phyloP scores from a whole-genome alignment of 371 early-diverging fungal genomes.

The Cokeromyces recurvatus region DNA sequence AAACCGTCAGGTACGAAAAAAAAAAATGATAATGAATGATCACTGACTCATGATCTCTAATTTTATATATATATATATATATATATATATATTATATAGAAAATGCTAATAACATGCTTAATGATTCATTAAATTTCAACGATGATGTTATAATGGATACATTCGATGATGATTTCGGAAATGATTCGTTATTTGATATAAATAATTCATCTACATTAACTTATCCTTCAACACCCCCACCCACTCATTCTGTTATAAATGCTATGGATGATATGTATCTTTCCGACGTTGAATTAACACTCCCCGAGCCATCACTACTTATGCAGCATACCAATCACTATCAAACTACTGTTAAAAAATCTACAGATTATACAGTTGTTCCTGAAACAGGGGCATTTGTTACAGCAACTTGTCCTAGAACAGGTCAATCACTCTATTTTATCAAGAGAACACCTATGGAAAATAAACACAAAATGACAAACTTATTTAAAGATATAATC shows the following conservation, averaged over 20 bases:
- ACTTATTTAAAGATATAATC: conserved; percentile 6
- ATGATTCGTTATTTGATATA: not conserved
- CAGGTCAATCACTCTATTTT: conserved; percentile 49
- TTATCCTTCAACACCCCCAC: not conserved
- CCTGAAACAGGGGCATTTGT: conserved; percentile 19
- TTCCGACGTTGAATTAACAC: too few species aligned
- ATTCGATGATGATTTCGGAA: not conserved
- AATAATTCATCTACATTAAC: not conserved
- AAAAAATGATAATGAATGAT: too few species aligned
- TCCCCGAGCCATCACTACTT: too few species aligned
- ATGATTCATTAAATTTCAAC: too few species aligned
- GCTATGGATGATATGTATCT: too few species aligned
- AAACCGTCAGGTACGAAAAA: conserved; percentile 2
- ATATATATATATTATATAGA: too few species aligned
- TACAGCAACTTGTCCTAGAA: conserved; percentile 23
- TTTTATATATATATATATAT: not conserved
- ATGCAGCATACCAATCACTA: too few species aligned
- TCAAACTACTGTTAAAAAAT: too few species aligned
- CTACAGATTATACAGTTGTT: conserved; percentile 8
- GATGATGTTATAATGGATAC: too few species aligned
- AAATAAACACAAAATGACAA: conserved; percentile 5
- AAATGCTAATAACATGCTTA: too few species aligned
- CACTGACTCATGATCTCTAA: not conserved
- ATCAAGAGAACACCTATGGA: conserved; percentile 22
- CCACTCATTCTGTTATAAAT: not conserved